Conservation (phyloP, 2,329 filamentous ascomycete genomes). For the Leptographium flavum region DNA sequence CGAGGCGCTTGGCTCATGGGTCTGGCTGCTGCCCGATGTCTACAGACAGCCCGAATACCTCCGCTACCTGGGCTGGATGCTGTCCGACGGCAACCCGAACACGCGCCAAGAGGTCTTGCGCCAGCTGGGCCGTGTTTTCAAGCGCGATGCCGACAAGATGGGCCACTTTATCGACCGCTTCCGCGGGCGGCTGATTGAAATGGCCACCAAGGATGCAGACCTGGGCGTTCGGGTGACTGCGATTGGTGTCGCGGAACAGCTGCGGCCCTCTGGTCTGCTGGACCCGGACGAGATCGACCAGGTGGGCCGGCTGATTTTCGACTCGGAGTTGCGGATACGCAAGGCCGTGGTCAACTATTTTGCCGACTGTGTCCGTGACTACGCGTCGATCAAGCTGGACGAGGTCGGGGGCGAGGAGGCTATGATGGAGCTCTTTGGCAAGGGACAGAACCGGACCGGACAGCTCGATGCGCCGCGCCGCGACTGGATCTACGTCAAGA, state of each 20-base stretch:
- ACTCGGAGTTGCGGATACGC: slow-evolving; percentile 69
- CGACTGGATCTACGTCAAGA: slow-evolving; percentile 87
- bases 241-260: slow-evolving; percentile 66
- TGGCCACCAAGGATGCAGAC: slow-evolving; percentile 78
- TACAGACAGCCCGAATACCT: slow-evolving; percentile 88
- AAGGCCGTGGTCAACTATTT: slow-evolving; percentile 89
- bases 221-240: slow-evolving; percentile 64
- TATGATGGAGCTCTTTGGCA: slow-evolving; percentile 60
- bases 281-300: slow-evolving; percentile 85
- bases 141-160: slow-evolving; percentile 66
- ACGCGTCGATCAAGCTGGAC: slow-evolving; percentile 66
- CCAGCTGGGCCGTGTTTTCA: slow-evolving; percentile 68
- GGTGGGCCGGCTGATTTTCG: slow-evolving; percentile 78
- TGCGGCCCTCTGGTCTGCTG: slow-evolving; percentile 73
- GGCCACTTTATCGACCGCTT: slow-evolving; percentile 92
- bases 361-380: slow-evolving; percentile 69
- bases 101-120: slow-evolving; percentile 77
- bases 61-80: slow-evolving; percentile 87
- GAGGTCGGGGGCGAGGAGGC: slow-evolving; percentile 69
- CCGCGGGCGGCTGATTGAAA: slow-evolving; percentile 74
- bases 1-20: slow-evolving; percentile 77
- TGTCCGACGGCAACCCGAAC: slow-evolving; percentile 63
- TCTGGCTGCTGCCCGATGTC: slow-evolving; percentile 65
- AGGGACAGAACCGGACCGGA: slow-evolving; percentile 46
- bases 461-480: slow-evolving; percentile 62